phyloP scores from a whole-genome alignment of 805 yeast species.

The Schwanniomyces occidentalis region DNA sequence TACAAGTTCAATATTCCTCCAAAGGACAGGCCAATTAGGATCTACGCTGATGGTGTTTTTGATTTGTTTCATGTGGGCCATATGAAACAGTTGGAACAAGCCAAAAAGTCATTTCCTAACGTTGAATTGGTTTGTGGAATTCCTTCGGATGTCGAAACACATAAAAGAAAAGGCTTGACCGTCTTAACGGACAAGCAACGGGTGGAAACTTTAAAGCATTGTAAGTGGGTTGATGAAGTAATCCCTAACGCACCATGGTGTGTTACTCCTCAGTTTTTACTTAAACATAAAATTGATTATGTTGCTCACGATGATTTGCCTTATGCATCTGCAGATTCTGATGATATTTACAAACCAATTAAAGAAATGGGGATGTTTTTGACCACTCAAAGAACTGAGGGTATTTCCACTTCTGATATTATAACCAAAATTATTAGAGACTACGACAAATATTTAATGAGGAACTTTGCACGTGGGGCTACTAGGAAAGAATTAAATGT shows the following conservation, averaged over 20 bases:
- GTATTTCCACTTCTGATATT: slow-evolving; percentile 92
- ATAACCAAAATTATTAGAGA: slow-evolving; percentile 93
- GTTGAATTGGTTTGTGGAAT: slow-evolving; percentile 87
- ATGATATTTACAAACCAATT: slow-evolving; percentile 91
- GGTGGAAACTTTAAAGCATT: slow-evolving; percentile 86
- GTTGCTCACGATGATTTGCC: slow-evolving; percentile 98
- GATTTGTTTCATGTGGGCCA: slow-evolving; percentile 96
- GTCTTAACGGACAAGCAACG: slow-evolving; percentile 87
- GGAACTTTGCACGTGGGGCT: slow-evolving; percentile 97
- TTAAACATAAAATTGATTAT: slow-evolving; percentile 82
- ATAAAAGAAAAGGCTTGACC: slow-evolving; percentile 88
- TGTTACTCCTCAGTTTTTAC: slow-evolving; percentile 78
- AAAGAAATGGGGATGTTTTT: slow-evolving; percentile 88
- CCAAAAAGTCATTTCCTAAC: slow-evolving; percentile 86
- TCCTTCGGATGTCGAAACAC: slow-evolving; percentile 89
- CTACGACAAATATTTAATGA: slow-evolving; percentile 93
- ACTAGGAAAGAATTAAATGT: slow-evolving; percentile 95
- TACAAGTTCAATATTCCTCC: slow-evolving; percentile 82
- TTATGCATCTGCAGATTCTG: slow-evolving; percentile 83
- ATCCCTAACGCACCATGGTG: slow-evolving; percentile 95
- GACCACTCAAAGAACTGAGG: slow-evolving; percentile 95
- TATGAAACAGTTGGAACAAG: slow-evolving; percentile 96
- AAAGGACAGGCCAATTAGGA: slow-evolving; percentile 77
- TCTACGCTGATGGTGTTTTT: slow-evolving; percentile 98
- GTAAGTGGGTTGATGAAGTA: slow-evolving; percentile 98